Conservation (phyloP, 306 rosid species). For the Fagus crenata region DNA sequence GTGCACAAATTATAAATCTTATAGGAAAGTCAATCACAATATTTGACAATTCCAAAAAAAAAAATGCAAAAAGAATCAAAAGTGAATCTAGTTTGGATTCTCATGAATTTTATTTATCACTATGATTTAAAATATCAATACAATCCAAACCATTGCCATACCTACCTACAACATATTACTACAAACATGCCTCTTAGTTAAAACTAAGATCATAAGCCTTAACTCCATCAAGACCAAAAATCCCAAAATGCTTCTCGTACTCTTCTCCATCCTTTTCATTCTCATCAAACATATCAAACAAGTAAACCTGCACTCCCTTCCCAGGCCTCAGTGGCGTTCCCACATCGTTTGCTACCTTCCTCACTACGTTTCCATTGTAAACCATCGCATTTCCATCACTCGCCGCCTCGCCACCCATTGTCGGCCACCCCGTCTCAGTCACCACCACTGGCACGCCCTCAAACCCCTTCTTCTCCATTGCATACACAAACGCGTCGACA, state of each 20-base stretch:
- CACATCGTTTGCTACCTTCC: slow-evolving; percentile 10
- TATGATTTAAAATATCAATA: too few relatives aligned
- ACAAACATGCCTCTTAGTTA: neutral
- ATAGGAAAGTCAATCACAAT: too few relatives aligned
- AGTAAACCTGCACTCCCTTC: slow-evolving; percentile 33
- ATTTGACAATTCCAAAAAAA: too few relatives aligned
- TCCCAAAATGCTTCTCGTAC: slow-evolving; percentile 41
- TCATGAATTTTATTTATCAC: too few relatives aligned
- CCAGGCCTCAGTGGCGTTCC: slow-evolving; percentile 35
- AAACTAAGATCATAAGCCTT: slow-evolving; percentile 21
- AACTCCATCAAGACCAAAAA: slow-evolving; percentile 26
- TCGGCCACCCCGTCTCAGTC: slow-evolving; percentile 40
- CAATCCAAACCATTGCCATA: too few relatives aligned
- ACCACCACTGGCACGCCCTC: slow-evolving; percentile 27
- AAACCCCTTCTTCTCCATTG: slow-evolving; percentile 37
- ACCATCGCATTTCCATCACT: slow-evolving; percentile 27
- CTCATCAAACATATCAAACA: slow-evolving; percentile 42
- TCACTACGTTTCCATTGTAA: slow-evolving; percentile 32
- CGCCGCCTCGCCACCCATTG: slow-evolving; percentile 24
- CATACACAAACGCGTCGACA: slow-evolving; percentile 32
- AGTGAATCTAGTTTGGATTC: too few relatives aligned
- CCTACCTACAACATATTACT: too few relatives aligned
- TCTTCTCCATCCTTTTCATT: slow-evolving; percentile 34
- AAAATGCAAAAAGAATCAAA: too few relatives aligned
- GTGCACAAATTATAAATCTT: too few relatives aligned